Percentiles rank a stretch among this genome's conserved stretches.
phyloP scores from a whole-genome alignment of 2,329 filamentous ascomycete genomes.

The Plenodomus tracheiphilus region DNA sequence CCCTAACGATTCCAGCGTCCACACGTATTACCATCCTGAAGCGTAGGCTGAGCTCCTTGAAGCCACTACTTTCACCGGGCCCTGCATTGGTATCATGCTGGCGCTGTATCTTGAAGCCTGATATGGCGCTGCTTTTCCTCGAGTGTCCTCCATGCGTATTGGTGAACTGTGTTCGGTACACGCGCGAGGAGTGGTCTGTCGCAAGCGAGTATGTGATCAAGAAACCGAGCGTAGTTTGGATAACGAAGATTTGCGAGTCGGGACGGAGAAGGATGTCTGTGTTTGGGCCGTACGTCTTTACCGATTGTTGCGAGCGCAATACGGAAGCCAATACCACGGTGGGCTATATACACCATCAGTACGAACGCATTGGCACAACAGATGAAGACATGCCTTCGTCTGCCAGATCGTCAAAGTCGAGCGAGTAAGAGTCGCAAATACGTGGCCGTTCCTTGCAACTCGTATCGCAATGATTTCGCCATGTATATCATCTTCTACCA shows the following conservation, averaged over 20 bases:
- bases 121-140: constrained; percentile 54
- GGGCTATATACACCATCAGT: constrained; percentile 61
- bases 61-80: constrained; percentile 78
- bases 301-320: constrained; percentile 76
- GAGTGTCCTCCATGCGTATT: constrained; percentile 52
- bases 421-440: constrained; percentile 85
- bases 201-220: constrained; percentile 94
- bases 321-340: constrained; percentile 86
- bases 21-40: constrained; percentile 99
- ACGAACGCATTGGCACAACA: constrained; percentile 15
- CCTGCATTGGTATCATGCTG: constrained; percentile 55
- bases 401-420: constrained; percentile 95
- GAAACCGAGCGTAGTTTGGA: constrained; percentile 83
- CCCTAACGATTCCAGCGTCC: constrained; percentile 88
- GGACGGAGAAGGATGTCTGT: constrained; percentile 82
- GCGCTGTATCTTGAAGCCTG: constrained; percentile 43
- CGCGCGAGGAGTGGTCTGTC: constrained; percentile 76
- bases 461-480: constrained; percentile 75
- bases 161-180: constrained; percentile 82
- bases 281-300: constrained; percentile 83
- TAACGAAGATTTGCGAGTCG: constrained; percentile 88
- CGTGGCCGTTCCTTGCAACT: constrained; percentile 76
- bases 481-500: constrained; percentile 47
- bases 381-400: constrained; percentile 68
- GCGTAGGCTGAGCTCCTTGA: constrained; percentile 83